phyloP scores from a whole-genome alignment of 176 grass and related monocot species.

The Bolboschoenus planiculmis region DNA sequence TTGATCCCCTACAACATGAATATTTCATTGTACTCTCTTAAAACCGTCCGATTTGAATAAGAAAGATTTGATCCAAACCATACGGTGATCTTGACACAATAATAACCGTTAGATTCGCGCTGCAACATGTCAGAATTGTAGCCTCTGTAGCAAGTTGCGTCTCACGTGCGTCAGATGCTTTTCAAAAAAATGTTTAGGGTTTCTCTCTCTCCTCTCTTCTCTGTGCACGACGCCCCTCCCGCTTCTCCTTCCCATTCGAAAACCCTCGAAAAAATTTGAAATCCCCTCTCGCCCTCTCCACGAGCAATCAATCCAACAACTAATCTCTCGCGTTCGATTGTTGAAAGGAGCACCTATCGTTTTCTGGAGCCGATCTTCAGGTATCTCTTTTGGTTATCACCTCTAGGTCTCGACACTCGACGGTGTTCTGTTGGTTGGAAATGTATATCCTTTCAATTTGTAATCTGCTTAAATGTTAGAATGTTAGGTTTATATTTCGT shows the following conservation, averaged over 20 bases:
- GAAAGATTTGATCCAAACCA: neutral
- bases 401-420: neutral
- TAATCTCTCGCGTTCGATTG: neutral
- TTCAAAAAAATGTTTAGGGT: slow-evolving; percentile 38
- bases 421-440: neutral
- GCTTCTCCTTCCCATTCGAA: slow-evolving; percentile 26
- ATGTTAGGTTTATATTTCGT: neutral
- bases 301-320: neutral
- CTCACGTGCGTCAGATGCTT: slow-evolving; percentile 7
- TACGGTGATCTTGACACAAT: neutral
- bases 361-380: neutral
- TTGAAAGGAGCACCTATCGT: neutral
- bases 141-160: neutral
- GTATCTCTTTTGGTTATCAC: neutral
- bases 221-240: slow-evolving; percentile 20
- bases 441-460: neutral
- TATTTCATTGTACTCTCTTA: neutral
- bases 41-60: neutral
- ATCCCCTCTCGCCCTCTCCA: neutral
- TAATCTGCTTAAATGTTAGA: neutral
- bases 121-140: neutral
- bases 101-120: neutral
- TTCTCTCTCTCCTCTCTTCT: slow-evolving; percentile 15
- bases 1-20: neutral
- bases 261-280: neutral